Evolutionary conservation across 768 basidiomycete genomes (phyloP), one percentile per base, ranked within the genome.

Genomic region (Boletus tylopilopsis): DNA sequence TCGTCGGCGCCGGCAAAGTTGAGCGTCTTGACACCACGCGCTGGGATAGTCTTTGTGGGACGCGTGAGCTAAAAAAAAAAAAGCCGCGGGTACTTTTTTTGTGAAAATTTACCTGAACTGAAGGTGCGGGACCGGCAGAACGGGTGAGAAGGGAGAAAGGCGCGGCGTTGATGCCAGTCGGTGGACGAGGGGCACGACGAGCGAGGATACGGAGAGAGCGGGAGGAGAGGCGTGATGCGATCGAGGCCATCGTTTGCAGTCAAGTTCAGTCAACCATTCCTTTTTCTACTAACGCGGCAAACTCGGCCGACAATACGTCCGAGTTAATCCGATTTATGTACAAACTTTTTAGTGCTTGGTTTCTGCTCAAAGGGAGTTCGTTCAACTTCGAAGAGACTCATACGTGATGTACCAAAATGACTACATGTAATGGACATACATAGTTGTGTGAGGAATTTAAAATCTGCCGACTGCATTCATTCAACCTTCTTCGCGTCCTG

Each of bases 1-100:
- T 97, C 94, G 66, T 93, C 81, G 51, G 87, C 85, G 62, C 94
- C 94, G 46, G 94, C 94, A 73, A 97, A 96, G 78, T 95, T 87
- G 63, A 97, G 88, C 44, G 93, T 94, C 76, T 97, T 95, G 60
- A 96, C 64, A 50, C 94, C 93, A 63, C 94, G 90, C 55, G 70
- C 69, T 33, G 78, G 74, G 27, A 54, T n/a, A 1, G 56, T 79
- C 85, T 67, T n/a, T 40, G 15, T 22, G 30, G 21, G 21, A 39
- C 12, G 16, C 24, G 35, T 61, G 24, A 50, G 43, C 43, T 23
- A 46, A 5, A 19, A 50, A 53, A n/a, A n/a, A 49, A 23, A 45
- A 49, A 1, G 18, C 35, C 15, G 25, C 23, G 21, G 38, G 37
- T 35, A 49, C 48, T 55, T 54, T 47, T 72, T 72, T 68, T 36